Conservation (phyloP, 169 alveolate species). For the Theileria annulata region DNA sequence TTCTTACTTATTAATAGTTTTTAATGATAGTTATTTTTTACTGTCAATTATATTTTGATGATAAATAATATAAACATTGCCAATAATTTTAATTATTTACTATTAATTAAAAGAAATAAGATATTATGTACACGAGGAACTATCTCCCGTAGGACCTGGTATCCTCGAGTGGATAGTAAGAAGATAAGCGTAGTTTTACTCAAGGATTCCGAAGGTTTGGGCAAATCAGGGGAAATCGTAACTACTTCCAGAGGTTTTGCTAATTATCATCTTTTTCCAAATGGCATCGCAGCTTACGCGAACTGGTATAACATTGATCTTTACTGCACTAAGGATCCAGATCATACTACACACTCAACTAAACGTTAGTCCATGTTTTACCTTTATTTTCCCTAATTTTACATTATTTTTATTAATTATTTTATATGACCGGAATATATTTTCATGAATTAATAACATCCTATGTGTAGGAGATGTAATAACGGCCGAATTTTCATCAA, state of each 20-base stretch:
- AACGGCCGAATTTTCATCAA: not conserved
- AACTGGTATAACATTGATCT: slow-evolving; percentile 55
- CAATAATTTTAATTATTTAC: not conserved
- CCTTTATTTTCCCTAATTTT: too few species aligned
- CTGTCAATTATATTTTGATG: too few species aligned
- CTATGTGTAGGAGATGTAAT: not conserved
- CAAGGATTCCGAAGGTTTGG: slow-evolving; percentile 26
- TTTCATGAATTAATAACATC: too few species aligned
- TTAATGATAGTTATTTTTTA: too few species aligned
- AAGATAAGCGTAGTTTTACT: slow-evolving; percentile 45
- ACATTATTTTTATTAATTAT: too few species aligned
- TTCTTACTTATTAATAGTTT: too few species aligned
- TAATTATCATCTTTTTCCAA: slow-evolving; percentile 47
- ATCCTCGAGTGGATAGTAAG: slow-evolving; percentile 45
- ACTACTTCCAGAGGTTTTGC: slow-evolving; percentile 49
- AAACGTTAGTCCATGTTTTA: not conserved
- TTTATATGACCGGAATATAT: too few species aligned
- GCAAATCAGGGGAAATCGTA: slow-evolving; percentile 40
- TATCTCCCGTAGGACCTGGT: slow-evolving; percentile 24
- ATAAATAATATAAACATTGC: too few species aligned
- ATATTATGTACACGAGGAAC: slow-evolving; percentile 27
- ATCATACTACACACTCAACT: not conserved
- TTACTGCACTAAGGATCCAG: slow-evolving; percentile 20
- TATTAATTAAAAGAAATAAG: slow-evolving; percentile 30
- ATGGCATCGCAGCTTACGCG: slow-evolving; percentile 45